Evolutionary conservation across 495 filamentous ascomycete species (phyloP).

Genomic region (Jackrogersella minutella): DNA sequence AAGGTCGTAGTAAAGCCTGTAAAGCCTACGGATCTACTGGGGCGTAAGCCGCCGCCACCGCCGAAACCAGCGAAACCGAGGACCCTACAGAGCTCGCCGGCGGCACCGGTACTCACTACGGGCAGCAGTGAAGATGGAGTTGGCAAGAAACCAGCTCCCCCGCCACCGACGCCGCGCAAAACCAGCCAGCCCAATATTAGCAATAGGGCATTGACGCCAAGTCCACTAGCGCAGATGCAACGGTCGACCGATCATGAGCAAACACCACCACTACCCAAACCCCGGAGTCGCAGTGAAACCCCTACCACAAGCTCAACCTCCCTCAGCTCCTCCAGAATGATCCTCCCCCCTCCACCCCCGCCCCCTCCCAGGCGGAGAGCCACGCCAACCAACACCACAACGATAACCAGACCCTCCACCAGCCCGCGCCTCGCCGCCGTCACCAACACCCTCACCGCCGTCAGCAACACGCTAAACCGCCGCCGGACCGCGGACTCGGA

Average conservation of each 20-base stretch:
- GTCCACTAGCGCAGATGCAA: constrained; percentile 48
- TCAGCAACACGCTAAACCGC: constrained; percentile 4
- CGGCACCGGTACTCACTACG: constrained; percentile 31
- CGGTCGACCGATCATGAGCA: constrained; percentile 45
- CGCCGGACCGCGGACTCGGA: constrained; percentile 45
- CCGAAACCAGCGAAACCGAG: constrained; percentile 73
- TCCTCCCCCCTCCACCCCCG: constrained; percentile 42
- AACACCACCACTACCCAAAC: constrained; percentile 32
- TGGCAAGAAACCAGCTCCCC: constrained; percentile 30
- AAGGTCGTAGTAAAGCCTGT: constrained; percentile 30
- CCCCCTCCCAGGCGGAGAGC: constrained; percentile 55
- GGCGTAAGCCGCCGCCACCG: constrained; percentile 57
- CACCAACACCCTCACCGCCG: not conserved
- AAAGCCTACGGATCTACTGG: constrained; percentile 52
- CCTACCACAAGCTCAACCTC: not conserved
- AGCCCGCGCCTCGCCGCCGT: constrained; percentile 4
- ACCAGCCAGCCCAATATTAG: not conserved
- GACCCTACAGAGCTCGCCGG: constrained; percentile 60
- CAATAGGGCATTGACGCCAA: constrained; percentile 12
- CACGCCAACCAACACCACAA: constrained; percentile 44
- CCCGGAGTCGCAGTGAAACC: constrained; percentile 2
- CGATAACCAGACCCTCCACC: constrained; percentile 32
- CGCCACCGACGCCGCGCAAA: constrained; percentile 32
- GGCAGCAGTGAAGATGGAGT: constrained; percentile 10
- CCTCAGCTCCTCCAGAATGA: constrained; percentile 11